Conservation (phyloP, 169 alveolate genomes). For the Plasmodium inui region DNA sequence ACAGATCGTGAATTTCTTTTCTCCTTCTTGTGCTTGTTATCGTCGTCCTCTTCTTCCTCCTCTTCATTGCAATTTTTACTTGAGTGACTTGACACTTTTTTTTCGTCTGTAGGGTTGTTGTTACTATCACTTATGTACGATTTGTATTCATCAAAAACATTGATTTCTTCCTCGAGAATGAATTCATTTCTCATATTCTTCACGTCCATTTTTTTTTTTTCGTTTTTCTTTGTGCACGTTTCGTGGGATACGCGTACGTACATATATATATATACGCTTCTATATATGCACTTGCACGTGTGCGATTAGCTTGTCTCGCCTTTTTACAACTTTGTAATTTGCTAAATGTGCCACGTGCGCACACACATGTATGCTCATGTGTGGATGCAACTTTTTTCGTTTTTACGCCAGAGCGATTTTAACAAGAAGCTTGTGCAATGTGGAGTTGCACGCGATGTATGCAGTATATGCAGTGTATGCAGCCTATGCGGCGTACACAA, state of each 20-base stretch:
- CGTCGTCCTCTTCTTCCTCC: slow-evolving; percentile 31
- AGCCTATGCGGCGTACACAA: background rate
- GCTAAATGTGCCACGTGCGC: background rate
- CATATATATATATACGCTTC: background rate
- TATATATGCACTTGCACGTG: background rate
- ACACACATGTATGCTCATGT: background rate
- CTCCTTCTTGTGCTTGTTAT: background rate
- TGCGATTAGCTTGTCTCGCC: background rate
- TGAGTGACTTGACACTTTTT: background rate
- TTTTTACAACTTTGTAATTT: background rate
- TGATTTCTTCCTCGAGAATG: slow-evolving; percentile 65
- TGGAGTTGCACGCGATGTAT: background rate
- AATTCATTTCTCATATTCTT: slow-evolving; percentile 59
- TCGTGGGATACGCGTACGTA: background rate
- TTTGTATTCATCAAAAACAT: slow-evolving; percentile 68
- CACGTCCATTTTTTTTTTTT: slow-evolving; percentile 48
- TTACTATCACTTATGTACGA: slow-evolving; percentile 60
- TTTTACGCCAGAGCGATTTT: background rate
- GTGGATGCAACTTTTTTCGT: background rate
- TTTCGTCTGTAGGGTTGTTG: background rate
- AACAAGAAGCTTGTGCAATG: background rate
- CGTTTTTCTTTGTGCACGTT: background rate
- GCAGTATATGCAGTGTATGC: background rate
- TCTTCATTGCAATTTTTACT: slow-evolving; percentile 39
- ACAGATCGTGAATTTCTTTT: background rate